Conservation (phyloP, 495 filamentous ascomycete genomes). For the Aspergillus carlsbadensis region DNA sequence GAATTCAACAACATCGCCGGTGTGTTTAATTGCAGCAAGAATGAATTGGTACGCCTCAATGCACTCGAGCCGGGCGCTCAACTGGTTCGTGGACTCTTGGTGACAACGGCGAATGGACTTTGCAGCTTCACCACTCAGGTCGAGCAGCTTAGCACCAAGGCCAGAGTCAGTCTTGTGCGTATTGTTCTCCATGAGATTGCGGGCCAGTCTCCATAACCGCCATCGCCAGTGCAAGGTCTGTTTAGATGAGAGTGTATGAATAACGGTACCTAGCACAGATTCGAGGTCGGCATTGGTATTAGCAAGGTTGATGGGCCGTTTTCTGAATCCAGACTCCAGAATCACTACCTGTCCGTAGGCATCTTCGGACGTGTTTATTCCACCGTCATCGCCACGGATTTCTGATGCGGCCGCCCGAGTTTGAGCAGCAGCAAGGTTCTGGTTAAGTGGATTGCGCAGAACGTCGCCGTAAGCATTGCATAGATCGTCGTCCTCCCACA, state of each 20-base stretch:
- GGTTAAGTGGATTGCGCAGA: constrained; percentile 35
- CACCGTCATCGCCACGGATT: constrained; percentile 28
- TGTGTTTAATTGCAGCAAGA: constrained; percentile 27
- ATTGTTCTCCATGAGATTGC: constrained; percentile 35
- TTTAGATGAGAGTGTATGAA: constrained; percentile 34
- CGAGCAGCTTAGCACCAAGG: constrained; percentile 18
- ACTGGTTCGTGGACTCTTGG: constrained; percentile 25
- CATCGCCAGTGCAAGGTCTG: constrained; percentile 44
- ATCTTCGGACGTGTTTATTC: constrained; percentile 27
- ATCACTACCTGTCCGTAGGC: constrained; percentile 42
- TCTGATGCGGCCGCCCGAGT: constrained; percentile 33
- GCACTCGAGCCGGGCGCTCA: constrained; percentile 33
- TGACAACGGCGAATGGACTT: constrained; percentile 36
- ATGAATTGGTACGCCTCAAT: constrained; percentile 44
- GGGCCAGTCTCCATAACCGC: constrained; percentile 45
- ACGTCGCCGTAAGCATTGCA: constrained; percentile 40
- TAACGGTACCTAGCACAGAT: constrained; percentile 28
- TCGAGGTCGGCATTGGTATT: constrained; percentile 27
- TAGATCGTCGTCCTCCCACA: constrained; percentile 66
- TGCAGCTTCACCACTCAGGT: constrained; percentile 26
- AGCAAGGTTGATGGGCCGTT: constrained; percentile 22
- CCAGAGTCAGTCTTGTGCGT: constrained; percentile 21
- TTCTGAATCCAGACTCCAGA: constrained; percentile 37
- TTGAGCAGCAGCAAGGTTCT: constrained; percentile 30
- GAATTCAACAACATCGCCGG: constrained; percentile 24